Evolutionary conservation across 2,329 filamentous ascomycete species (phyloP).

Genomic region (Macrophomina pseudophaseolina): DNA sequence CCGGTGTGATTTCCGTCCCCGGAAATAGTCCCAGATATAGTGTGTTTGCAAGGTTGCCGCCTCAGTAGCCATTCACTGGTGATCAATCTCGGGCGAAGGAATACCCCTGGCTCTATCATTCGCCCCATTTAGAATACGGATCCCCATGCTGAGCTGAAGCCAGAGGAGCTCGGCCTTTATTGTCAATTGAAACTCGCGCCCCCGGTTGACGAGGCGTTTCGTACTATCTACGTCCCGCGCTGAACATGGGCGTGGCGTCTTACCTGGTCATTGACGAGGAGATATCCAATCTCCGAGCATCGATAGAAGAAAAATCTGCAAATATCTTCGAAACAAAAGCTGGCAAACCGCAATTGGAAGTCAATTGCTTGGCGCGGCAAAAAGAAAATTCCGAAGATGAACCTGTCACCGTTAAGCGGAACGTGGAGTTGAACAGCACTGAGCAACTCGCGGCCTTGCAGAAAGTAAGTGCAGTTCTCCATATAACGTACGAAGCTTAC

Average conservation of each 20-base stretch:
- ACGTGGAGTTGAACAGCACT: neutral
- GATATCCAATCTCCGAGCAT: neutral
- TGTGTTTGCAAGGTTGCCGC: too few species aligned
- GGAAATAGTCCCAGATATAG: too few species aligned
- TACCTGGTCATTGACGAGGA: neutral
- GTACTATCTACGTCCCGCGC: neutral
- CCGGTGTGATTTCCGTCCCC: too few species aligned
- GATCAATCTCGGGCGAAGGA: too few species aligned
- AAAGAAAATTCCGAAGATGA: neutral
- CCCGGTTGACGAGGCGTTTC: too few species aligned
- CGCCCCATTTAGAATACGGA: too few species aligned
- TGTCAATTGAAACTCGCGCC: too few species aligned
- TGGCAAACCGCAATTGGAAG: neutral
- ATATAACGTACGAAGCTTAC: neutral
- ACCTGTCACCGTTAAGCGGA: neutral
- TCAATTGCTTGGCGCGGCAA: neutral
- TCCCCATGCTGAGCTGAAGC: too few species aligned
- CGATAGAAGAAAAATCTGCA: neutral
- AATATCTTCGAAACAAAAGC: neutral
- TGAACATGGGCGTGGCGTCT: neutral
- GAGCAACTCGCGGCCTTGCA: neutral
- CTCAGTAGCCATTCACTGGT: too few species aligned
- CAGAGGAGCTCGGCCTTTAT: too few species aligned
- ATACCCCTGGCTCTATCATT: too few species aligned
- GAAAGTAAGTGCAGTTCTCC: neutral